Conservation (phyloP, 768 basidiomycete species). For the Hericium erinaceus region DNA sequence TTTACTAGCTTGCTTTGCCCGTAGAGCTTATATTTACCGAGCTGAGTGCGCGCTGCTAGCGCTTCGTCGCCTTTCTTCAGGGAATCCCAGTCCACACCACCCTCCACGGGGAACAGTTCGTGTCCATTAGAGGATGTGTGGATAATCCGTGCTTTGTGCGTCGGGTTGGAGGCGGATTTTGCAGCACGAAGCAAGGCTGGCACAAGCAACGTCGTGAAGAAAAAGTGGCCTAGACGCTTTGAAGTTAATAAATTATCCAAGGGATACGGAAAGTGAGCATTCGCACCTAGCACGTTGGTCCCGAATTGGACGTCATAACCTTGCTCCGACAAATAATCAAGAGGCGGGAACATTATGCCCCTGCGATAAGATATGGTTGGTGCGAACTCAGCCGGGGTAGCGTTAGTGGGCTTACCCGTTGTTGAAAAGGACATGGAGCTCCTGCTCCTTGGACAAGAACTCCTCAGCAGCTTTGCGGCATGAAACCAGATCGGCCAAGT, state of each 20-base stretch:
- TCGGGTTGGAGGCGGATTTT: conserved; percentile 13
- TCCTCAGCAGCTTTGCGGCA: not conserved
- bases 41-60: conserved; percentile 1
- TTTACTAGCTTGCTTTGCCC: conserved; percentile 13
- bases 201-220: conserved; percentile 24
- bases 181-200: conserved; percentile 22
- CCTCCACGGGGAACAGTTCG: conserved; percentile 16
- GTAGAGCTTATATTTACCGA: conserved; percentile 5
- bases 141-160: conserved; percentile 21
- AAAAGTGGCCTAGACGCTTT: conserved; percentile 21
- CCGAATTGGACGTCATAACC: conserved; percentile 15
- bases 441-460: not conserved
- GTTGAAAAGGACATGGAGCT: conserved; percentile 18
- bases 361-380: not conserved
- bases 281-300: conserved; percentile 12
- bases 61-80: conserved; percentile 3
- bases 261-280: not conserved
- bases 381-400: too few species aligned
- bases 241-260: not conserved
- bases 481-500: not conserved
- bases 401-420: not conserved
- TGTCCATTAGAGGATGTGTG: conserved; percentile 18
- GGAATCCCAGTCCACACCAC: conserved; percentile 15
- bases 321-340: conserved; percentile 6
- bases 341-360: conserved; percentile 4